phyloP scores from a whole-genome alignment of 768 basidiomycete genomes.

The Chalciporus sphaerocephalus region DNA sequence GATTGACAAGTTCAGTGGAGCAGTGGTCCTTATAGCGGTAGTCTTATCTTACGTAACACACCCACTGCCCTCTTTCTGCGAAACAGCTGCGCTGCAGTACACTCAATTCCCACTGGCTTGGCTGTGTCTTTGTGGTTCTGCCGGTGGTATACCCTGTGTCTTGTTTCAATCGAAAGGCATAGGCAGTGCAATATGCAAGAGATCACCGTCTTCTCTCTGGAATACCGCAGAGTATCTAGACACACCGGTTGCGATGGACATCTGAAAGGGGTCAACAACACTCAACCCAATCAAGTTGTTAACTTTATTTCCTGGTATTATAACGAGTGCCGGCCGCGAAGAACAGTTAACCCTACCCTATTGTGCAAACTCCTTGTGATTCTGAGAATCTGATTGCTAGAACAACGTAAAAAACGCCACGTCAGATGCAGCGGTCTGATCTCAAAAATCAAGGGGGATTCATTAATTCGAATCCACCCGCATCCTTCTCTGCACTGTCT shows the following conservation, averaged over 20 bases:
- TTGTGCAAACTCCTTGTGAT: background rate
- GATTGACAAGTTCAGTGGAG: no score
- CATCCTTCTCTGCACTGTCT: constrained; percentile 62
- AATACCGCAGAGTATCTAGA: constrained; percentile 7
- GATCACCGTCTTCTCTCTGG: constrained; percentile 9
- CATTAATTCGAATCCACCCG: constrained; percentile 33
- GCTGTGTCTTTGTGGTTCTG: constrained; percentile 18
- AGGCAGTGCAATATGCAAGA: constrained; percentile 13
- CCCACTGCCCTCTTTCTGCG: constrained; percentile 7
- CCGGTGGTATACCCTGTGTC: constrained; percentile 14
- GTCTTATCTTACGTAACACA: constrained; percentile 18
- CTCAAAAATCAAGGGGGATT: background rate
- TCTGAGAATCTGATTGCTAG: background rate
- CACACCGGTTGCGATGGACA: no score
- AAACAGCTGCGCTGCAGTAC: constrained; percentile 3
- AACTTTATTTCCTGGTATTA: constrained; percentile 6
- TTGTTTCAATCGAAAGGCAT: background rate
- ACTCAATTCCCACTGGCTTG: no score
- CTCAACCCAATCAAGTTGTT: background rate
- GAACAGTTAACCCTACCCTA: constrained; percentile 1
- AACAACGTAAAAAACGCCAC: background rate
- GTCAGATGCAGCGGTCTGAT: no score
- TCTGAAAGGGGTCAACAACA: no score
- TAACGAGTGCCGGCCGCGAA: background rate
- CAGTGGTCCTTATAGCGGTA: background rate